Conservation (phyloP, 2,329 filamentous ascomycete genomes). For the Fusarium transvaalense region DNA sequence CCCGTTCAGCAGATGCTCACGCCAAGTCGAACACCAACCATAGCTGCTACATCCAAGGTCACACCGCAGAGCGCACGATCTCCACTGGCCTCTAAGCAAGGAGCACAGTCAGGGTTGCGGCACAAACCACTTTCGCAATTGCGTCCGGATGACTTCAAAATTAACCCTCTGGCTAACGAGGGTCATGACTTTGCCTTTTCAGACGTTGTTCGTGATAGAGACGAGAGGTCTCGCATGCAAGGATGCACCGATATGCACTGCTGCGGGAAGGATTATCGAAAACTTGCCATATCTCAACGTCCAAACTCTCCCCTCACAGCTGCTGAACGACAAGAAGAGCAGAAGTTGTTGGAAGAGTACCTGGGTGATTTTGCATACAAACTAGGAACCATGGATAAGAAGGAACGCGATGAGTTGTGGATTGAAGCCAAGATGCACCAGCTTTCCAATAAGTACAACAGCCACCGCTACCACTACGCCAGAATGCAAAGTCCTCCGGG, state of each 20-base stretch:
- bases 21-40: conserved; percentile 8
- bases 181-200: conserved; percentile 79
- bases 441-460: conserved; percentile 80
- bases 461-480: conserved; percentile 80
- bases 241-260: conserved; percentile 82
- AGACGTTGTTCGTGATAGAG: conserved; percentile 78
- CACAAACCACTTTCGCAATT: conserved; percentile 69
- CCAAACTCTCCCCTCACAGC: conserved; percentile 54
- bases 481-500: conserved; percentile 82
- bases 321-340: conserved; percentile 57
- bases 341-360: conserved; percentile 66
- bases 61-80: conserved; percentile 31
- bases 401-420: conserved; percentile 75
- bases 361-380: conserved; percentile 71
- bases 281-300: conserved; percentile 70
- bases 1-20: conserved; percentile 24
- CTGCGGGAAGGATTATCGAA: conserved; percentile 78
- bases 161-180: conserved; percentile 80
- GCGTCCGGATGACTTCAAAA: conserved; percentile 79
- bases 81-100: conserved; percentile 39
- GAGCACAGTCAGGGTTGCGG: conserved; percentile 62
- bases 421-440: conserved; percentile 80
- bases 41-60: conserved; percentile 21
- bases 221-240: conserved; percentile 76
- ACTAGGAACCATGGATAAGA: conserved; percentile 66